Percentiles rank a stretch among this genome's conserved stretches.
These are phyloP conservation scores for Hemisphaericaspora xylanilytica DNA, from an alignment of 1,139 yeast species.

Conservation along the genomic window DNA sequence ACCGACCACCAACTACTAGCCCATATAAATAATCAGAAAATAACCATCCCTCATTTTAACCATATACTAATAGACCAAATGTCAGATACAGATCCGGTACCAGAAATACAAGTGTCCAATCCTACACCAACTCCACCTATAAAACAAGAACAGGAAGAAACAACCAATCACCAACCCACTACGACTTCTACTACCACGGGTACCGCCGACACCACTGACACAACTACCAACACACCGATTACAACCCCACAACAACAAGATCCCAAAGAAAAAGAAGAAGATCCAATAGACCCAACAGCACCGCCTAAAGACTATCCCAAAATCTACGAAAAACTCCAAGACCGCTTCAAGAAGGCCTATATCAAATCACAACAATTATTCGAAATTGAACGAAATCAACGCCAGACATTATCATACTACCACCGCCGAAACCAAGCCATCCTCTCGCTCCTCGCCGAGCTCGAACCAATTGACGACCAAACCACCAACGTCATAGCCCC, in stretches of 20 bases:
- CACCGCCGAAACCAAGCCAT: conserved; percentile 41
- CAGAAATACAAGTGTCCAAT: background rate
- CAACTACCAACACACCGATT: background rate
- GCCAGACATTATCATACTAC: conserved; percentile 34
- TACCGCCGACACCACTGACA: background rate
- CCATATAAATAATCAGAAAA: background rate
- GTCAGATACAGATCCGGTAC: background rate
- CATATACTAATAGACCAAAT: background rate
- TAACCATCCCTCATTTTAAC: background rate
- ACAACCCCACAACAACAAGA: background rate
- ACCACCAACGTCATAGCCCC: conserved; percentile 6
- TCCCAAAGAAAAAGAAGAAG: background rate
- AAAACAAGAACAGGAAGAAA: background rate
- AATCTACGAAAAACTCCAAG: conserved; percentile 28
- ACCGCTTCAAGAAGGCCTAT: conserved; percentile 24
- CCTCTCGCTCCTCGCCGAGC: conserved; percentile 28
- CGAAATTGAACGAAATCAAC: conserved; percentile 31
- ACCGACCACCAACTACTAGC: too few species aligned
- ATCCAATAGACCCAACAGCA: background rate
- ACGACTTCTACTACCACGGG: too few species aligned
- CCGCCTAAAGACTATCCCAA: conserved; percentile 19
- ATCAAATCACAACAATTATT: conserved; percentile 27
- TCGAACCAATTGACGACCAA: conserved; percentile 16
- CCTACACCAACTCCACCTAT: background rate
- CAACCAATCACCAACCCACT: too few species aligned